A percentile compares a stretch with the other conserved stretches of the same genome.
Conservation (phyloP, 257 asterid genomes). For the Jaltomata sinuosa region DNA sequence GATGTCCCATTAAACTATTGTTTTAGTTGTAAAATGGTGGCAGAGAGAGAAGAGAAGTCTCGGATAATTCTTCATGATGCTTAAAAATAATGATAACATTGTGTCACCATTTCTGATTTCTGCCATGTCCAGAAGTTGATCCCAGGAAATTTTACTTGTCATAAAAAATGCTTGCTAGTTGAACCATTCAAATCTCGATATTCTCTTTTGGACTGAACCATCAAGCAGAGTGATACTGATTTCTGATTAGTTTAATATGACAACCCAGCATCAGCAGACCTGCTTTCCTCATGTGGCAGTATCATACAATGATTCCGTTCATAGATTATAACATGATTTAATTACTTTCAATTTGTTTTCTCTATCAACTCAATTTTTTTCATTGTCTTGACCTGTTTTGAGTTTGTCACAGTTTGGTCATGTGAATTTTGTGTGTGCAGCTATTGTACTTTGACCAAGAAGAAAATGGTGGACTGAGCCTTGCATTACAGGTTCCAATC, state of each 20-base stretch:
- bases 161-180: too few relatives aligned
- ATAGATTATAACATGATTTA: not conserved
- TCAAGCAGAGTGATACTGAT: not conserved
- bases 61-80: not conserved
- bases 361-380: not conserved
- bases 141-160: not conserved
- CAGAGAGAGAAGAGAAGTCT: not conserved
- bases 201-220: not conserved
- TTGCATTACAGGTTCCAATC: slow-evolving; percentile 70
- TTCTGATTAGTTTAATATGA: not conserved
- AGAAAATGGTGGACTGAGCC: slow-evolving; percentile 79
- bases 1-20: not conserved
- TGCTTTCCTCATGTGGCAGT: not conserved
- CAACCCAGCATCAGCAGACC: not conserved
- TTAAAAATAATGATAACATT: too few relatives aligned
- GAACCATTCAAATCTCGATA: too few relatives aligned
- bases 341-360: not conserved
- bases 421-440: slow-evolving; percentile 35
- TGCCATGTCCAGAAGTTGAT: not conserved
- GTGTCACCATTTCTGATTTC: not conserved
- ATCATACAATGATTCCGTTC: not conserved
- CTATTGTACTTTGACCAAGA: slow-evolving; percentile 83
- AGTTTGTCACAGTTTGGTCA: not conserved
- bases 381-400: not conserved
- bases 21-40: not conserved